Evolutionary conservation across 1,284 basidiomycete species (phyloP).

Genomic region (Coniferiporia weirii): DNA sequence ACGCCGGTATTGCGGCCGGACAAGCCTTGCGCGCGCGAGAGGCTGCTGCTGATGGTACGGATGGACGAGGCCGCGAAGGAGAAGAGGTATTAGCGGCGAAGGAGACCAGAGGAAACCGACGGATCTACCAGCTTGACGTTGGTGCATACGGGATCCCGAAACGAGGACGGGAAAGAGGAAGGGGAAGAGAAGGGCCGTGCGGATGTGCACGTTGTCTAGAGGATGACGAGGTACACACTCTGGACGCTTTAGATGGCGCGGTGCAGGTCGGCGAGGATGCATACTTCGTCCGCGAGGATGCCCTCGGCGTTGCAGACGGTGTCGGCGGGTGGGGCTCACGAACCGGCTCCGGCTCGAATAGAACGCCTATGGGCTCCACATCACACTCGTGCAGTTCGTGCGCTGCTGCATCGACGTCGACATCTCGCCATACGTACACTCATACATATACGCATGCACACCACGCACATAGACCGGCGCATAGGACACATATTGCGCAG

Average conservation of each 20-base stretch:
- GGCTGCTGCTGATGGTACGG: not conserved
- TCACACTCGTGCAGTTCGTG: constrained; percentile 13
- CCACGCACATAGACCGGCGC: constrained; percentile 7
- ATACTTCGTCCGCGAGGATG: constrained; percentile 78
- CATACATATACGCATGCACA: not conserved
- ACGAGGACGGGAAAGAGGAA: constrained; percentile 18
- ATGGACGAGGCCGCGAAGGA: not conserved
- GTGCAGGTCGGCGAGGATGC: constrained; percentile 84
- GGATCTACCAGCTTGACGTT: constrained; percentile 55
- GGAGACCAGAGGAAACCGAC: not conserved
- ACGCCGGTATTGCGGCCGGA: constrained; percentile 1
- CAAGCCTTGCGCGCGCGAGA: not conserved
- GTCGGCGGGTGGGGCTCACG: constrained; percentile 81
- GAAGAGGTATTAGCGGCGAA: not conserved
- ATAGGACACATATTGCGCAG: constrained; percentile 26
- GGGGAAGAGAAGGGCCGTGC: constrained; percentile 26
- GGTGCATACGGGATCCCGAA: constrained; percentile 72
- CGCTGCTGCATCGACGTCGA: not conserved
- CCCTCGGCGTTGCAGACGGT: constrained; percentile 85
- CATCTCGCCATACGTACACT: not conserved
- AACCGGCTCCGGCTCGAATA: no score
- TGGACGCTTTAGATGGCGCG: constrained; percentile 39
- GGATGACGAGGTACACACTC: constrained; percentile 22
- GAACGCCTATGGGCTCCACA: not conserved
- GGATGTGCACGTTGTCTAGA: constrained; percentile 30